A percentile compares a stretch with the other conserved stretches of the same genome.
Evolutionary conservation across 2,329 filamentous ascomycete species (phyloP).

Genomic region (Colletotrichum limetticola): DNA sequence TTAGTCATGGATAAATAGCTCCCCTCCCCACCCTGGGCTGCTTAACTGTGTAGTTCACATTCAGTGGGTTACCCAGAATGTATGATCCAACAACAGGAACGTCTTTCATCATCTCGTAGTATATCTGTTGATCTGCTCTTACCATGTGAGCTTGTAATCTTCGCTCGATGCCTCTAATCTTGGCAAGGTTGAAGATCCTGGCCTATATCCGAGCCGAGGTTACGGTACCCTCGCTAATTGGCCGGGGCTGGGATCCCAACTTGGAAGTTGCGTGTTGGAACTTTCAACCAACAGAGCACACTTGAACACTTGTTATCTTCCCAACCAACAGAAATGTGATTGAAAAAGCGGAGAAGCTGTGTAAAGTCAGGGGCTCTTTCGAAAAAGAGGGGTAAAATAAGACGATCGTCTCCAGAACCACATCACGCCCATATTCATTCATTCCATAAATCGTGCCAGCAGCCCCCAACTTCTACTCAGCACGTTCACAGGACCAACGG

Average conservation of each 20-base stretch:
- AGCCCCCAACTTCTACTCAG: not conserved
- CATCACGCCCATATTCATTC: not conserved
- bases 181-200: too few species aligned
- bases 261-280: not conserved
- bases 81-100: too few species aligned
- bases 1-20: too few species aligned
- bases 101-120: too few species aligned
- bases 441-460: too few species aligned
- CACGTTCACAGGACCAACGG: not conserved
- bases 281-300: not conserved
- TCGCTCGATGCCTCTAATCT: too few species aligned
- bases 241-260: not conserved
- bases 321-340: not conserved
- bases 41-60: too few species aligned
- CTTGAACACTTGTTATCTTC: not conserved
- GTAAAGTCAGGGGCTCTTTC: not conserved
- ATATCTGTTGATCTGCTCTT: too few species aligned
- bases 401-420: not conserved
- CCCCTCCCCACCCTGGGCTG: too few species aligned
- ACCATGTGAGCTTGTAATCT: too few species aligned
- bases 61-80: too few species aligned
- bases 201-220: not conserved
- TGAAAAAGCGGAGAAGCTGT: not conserved
- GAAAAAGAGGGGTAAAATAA: not conserved
- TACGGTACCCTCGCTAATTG: not conserved